Evolutionary conservation across 371 early-diverging fungal species (phyloP).

Genomic region (Coemansia sp.): DNA sequence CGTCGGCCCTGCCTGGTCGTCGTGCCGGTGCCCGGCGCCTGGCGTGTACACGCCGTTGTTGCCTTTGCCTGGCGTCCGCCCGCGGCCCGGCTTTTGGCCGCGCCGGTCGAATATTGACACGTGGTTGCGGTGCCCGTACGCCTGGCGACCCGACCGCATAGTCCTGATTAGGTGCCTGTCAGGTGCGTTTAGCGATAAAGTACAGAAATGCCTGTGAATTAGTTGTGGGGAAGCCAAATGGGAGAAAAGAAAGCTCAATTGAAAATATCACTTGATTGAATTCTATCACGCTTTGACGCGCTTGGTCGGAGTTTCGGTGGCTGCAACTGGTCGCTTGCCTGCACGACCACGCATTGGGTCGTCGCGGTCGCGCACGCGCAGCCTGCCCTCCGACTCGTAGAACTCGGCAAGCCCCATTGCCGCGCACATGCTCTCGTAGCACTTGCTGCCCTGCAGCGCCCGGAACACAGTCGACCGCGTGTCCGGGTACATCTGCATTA

Average conservation of each 20-base stretch:
- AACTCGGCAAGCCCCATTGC: constrained; percentile 31
- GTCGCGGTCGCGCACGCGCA: constrained; percentile 4
- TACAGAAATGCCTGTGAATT: no score
- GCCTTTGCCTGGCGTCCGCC: constrained; percentile 21
- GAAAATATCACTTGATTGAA: not conserved
- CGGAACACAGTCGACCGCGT: constrained; percentile 52
- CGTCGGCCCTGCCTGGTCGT: constrained; percentile 13
- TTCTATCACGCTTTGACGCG: constrained; percentile 15
- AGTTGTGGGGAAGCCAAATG: no score
- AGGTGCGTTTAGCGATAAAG: no score
- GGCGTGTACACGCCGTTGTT: constrained; percentile 1
- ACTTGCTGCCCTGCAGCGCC: constrained; percentile 12
- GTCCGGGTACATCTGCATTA: constrained; percentile 79
- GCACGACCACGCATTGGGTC: constrained; percentile 7
- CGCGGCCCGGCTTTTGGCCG: constrained; percentile 27
- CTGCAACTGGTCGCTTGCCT: constrained; percentile 6
- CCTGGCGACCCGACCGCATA: constrained; percentile 2
- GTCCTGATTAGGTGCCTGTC: no score
- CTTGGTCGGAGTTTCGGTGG: constrained; percentile 7
- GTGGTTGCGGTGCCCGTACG: constrained; percentile 7
- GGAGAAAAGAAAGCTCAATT: no score
- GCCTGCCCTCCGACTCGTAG: constrained; percentile 22
- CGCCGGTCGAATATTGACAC: constrained; percentile 43
- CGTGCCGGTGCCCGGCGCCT: constrained; percentile 13
- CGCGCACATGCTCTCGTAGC: constrained; percentile 31